Evolutionary conservation across 2,329 filamentous ascomycete species (phyloP), one percentile per base, ranked within the genome.

Genomic region (Botrytis aclada): DNA sequence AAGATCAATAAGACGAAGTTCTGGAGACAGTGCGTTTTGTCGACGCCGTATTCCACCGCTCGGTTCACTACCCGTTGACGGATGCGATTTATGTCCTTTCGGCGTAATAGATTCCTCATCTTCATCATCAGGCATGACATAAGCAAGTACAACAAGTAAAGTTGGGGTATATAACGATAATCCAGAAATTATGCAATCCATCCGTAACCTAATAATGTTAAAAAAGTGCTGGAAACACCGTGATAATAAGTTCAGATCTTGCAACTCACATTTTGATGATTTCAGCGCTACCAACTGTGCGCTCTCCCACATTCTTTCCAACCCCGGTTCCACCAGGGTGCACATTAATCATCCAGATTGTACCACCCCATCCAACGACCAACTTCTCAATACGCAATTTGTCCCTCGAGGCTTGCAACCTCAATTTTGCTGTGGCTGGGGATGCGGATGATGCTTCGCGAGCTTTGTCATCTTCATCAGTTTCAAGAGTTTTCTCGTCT

Each of bases 121-220:
- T 1, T 92, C 74, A 45, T 82, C 81, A 63, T 94, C 92, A 54
- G 91, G 89, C 74, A 91, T 91, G 79, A 94, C 90, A 83, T 97
- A 98, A 80, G 95, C 95, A 84, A 99, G 91, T 79, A 98, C 92
- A 79, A 97, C 88, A 82, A 99, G 87, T 77, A 97, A 87, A 80
- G 89, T 96, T 81, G 94, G 93, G 81, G 94, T 97, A 89, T 98
- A 98, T 83, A 99, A 87, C 76, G 95, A 97, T 83, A 99, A 92
- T 79, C 96, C 96, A 81, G 96, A 97, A 85, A 99, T 94, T 82
- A 97, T 94, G 86, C 96, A 98, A 84, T 99, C 96, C 83, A 96
- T 97, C 80, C 94, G 93, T 83, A 98, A 88, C 83, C 92, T 95
- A 76, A 29, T 39, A 39, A 69, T 75, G 80, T 83, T 77, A 83